Evolutionary conservation across 1,284 basidiomycete genomes (phyloP), one percentile per base, ranked within the genome.

Genomic region (Ceratobasidium sp.): DNA sequence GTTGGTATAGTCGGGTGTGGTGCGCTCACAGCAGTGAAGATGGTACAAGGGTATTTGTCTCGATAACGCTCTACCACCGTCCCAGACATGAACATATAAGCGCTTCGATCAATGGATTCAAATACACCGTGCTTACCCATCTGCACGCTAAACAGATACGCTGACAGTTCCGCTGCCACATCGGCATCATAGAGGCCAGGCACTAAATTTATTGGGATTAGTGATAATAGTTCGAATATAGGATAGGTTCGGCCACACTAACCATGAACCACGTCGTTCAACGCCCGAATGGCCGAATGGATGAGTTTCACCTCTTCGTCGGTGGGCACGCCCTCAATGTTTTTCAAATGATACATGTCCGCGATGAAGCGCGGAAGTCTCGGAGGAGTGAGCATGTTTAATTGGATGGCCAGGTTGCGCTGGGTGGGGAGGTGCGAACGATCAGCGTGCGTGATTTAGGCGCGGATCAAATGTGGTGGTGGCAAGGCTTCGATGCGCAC

Each of bases 121-220:
- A n/a, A n/a, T n/a, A n/a, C n/a, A n/a, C n/a, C 23, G 23, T 26
- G 9, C 46, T 5, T 36, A 64, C 61, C 48, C 67, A 70, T 70
- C 34, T 70, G 67, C 10, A 59, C 28, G n/a, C 45, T 46, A 58
- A 70, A 70, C n/a, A 70, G 32, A 18, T 70, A 30, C 16, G 46
- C 6, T 18, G 53, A 30, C 9, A 70, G 45, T 6, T 4, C 8
- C 53, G 30, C 32, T 3, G 50, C 39, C 14, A 70, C 16, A 12
- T 23, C 43, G 2, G 57, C 30, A 26, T 60, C 30, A 34, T 48
- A 48, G n/a, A 71, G 21, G 3, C 3, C 18, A 8, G 69, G 45
- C 21, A 60, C 69, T 71, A 32, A 18, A 1, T 12, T 43, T 16
- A 21, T 0, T 16, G 8, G 5, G n/a, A 23, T 39, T 14, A 6